Percentiles rank a stretch among this genome's conserved stretches.
Conservation (phyloP, 2,329 filamentous ascomycete genomes). For the Akanthomyces lecanii region DNA sequence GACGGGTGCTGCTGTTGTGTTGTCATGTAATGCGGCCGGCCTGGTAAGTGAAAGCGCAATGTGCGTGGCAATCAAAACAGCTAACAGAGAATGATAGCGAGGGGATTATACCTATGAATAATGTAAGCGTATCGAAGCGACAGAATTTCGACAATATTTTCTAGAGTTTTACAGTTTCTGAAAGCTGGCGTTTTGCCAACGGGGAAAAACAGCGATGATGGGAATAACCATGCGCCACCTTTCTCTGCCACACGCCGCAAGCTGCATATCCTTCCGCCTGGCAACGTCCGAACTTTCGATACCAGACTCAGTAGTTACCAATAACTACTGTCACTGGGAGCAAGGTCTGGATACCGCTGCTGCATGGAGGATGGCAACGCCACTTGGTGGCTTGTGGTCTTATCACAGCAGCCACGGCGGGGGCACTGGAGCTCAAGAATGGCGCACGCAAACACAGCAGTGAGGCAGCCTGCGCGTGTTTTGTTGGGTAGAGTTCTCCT, state of each 20-base stretch:
- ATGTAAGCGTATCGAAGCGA: not conserved
- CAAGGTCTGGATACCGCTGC: not conserved
- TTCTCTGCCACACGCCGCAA: not conserved
- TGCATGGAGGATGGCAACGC: not conserved
- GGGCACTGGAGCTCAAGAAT: not conserved
- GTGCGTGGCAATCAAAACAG: not conserved
- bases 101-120: not conserved
- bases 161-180: not conserved
- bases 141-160: not conserved
- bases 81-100: not conserved
- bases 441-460: not conserved
- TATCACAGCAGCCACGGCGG: slow-evolving; percentile 8
- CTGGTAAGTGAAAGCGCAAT: not conserved
- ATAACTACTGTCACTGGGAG: not conserved
- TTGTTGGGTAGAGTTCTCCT: not conserved
- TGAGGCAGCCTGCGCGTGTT: not conserved
- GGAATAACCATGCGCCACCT: not conserved
- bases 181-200: not conserved
- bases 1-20: slow-evolving; percentile 8
- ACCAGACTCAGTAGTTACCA: not conserved
- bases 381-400: slow-evolving; percentile 2
- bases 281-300: not conserved
- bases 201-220: not conserved
- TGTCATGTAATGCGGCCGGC: slow-evolving; percentile 11
- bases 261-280: not conserved